A percentile compares a stretch with the other conserved stretches of the same genome.
phyloP scores from a whole-genome alignment of 352 stramenopile species.

The Globisporangium nagaii region DNA sequence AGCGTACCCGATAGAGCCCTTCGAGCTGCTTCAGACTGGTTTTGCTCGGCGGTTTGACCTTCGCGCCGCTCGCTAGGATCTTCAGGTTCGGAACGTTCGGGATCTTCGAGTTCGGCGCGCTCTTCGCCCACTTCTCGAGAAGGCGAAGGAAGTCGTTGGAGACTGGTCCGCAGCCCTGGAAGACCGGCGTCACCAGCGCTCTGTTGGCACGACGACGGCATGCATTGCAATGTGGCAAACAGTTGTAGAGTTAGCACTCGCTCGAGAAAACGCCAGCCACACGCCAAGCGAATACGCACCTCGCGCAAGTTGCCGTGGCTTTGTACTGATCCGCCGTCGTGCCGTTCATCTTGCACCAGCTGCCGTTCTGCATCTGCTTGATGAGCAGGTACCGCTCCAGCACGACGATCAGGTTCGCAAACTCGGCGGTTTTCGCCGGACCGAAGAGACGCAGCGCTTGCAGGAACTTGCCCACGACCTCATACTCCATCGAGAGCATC shows the following conservation, averaged over 20 bases:
- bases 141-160: slow-evolving; percentile 52
- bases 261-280: no score
- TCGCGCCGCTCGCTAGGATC: slow-evolving; percentile 42
- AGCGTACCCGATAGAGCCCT: slow-evolving; percentile 51
- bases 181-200: slow-evolving; percentile 43
- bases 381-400: slow-evolving; percentile 62
- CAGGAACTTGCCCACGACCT: slow-evolving; percentile 68
- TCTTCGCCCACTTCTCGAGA: slow-evolving; percentile 64
- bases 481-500: slow-evolving; percentile 64
- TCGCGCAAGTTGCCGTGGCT: slow-evolving; percentile 69
- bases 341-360: slow-evolving; percentile 59
- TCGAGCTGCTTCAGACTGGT: slow-evolving; percentile 61
- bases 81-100: slow-evolving; percentile 32
- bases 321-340: slow-evolving; percentile 72
- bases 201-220: slow-evolving; percentile 23
- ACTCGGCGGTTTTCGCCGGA: slow-evolving; percentile 24
- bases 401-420: slow-evolving; percentile 36
- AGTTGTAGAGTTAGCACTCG: no score
- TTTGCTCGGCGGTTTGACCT: slow-evolving; percentile 32
- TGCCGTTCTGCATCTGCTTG: slow-evolving; percentile 66
- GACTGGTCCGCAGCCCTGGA: slow-evolving; percentile 53
- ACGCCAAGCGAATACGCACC: slow-evolving; percentile 36
- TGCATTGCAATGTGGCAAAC: no score
- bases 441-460: slow-evolving; percentile 81
- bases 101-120: slow-evolving; percentile 20